Evolutionary conservation across 2,329 filamentous ascomycete species (phyloP).

Genomic region (Fusarium sp.): DNA sequence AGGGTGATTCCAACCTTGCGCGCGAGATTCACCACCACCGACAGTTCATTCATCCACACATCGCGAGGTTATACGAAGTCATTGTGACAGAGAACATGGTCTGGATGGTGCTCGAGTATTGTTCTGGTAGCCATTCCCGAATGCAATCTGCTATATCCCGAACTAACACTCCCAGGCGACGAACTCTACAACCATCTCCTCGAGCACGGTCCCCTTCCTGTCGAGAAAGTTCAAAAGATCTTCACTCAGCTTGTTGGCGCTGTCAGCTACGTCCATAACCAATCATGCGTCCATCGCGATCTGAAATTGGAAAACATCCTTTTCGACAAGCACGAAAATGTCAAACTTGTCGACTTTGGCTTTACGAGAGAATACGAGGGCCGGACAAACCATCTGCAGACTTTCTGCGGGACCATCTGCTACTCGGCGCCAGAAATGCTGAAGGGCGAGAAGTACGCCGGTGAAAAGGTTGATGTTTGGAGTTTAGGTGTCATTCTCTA

Average conservation of each 20-base stretch:
- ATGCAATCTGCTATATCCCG: too few species aligned
- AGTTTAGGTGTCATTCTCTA: slow-evolving; percentile 88
- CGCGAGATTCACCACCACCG: slow-evolving; percentile 98
- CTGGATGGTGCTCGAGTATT: slow-evolving; percentile 97
- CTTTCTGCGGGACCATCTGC: slow-evolving; percentile 97
- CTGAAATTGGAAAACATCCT: slow-evolving; percentile 92
- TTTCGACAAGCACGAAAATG: slow-evolving; percentile 95
- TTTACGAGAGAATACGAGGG: slow-evolving; percentile 98
- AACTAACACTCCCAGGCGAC: slow-evolving; percentile 72
- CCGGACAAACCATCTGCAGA: slow-evolving; percentile 92
- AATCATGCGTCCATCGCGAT: slow-evolving; percentile 95
- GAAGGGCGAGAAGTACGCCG: slow-evolving; percentile 97
- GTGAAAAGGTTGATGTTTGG: slow-evolving; percentile 98
- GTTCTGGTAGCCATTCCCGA: slow-evolving; percentile 72
- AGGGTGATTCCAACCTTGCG: slow-evolving; percentile 93
- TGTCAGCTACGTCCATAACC: slow-evolving; percentile 93
- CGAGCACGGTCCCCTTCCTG: slow-evolving; percentile 83
- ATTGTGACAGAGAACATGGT: slow-evolving; percentile 96
- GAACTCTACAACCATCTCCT: slow-evolving; percentile 97
- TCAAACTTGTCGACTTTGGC: slow-evolving; percentile 97
- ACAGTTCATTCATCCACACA: slow-evolving; percentile 97
- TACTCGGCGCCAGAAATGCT: slow-evolving; percentile 99
- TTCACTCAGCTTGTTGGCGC: slow-evolving; percentile 96
- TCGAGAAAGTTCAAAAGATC: slow-evolving; percentile 91
- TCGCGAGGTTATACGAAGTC: slow-evolving; percentile 95